These are phyloP conservation scores for Mycena sanguinolenta DNA, from an alignment of 768 basidiomycete genomes.

Conservation along the genomic window DNA sequence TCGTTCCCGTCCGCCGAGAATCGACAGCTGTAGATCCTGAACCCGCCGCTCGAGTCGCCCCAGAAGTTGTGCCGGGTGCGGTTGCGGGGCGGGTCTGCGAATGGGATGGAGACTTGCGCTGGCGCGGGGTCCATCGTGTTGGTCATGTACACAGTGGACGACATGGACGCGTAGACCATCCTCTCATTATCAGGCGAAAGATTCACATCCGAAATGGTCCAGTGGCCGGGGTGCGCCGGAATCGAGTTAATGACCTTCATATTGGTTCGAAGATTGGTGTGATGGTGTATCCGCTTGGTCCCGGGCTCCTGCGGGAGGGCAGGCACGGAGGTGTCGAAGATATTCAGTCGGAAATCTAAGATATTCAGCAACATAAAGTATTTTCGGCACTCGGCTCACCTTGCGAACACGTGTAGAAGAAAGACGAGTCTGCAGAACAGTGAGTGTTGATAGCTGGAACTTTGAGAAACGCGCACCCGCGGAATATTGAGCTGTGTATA, in stretches of 20 bases:
- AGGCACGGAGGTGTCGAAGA: conserved; percentile 83
- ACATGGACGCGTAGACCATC: conserved; percentile 93
- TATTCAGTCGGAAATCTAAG: conserved; percentile 88
- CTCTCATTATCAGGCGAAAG: conserved; percentile 91
- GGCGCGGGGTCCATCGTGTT: conserved; percentile 74
- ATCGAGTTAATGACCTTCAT: conserved; percentile 73
- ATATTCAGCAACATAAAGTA: conserved; percentile 9
- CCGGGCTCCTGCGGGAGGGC: conserved; percentile 41
- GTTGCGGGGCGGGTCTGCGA: conserved; percentile 57
- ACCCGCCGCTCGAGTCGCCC: conserved; percentile 62
- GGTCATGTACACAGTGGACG: conserved; percentile 81
- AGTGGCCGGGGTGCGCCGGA: conserved; percentile 80
- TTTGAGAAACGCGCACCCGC: conserved; percentile 57
- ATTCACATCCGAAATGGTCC: conserved; percentile 97
- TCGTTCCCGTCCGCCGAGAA: conserved; percentile 98
- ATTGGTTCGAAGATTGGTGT: conserved; percentile 53
- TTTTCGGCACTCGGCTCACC: conserved; percentile 53
- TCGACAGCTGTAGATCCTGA: conserved; percentile 92
- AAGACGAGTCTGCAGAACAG: conserved; percentile 75
- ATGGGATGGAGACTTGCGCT: conserved; percentile 72
- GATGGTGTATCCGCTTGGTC: conserved; percentile 17
- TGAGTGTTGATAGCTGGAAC: neutral
- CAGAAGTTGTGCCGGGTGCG: conserved; percentile 49
- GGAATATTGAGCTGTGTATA: conserved; percentile 90
- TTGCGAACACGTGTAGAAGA: conserved; percentile 94